Conservation (phyloP, 345 rosid genomes). For the Gossypium arboreum region DNA sequence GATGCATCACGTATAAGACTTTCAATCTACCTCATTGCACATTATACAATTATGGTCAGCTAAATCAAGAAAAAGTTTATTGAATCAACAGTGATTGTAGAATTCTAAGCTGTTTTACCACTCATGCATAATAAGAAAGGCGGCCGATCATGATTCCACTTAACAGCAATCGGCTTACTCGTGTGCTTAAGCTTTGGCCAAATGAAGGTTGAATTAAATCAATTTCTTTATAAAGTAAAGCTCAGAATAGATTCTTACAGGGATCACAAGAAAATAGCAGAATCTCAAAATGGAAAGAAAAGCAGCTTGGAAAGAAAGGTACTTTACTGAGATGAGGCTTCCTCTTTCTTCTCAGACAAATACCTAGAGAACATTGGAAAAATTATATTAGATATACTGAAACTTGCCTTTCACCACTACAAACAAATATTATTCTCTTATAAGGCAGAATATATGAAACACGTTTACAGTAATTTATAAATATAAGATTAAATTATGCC, state of each 20-base stretch:
- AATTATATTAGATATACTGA: background rate
- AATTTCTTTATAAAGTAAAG: background rate
- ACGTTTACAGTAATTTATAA: background rate
- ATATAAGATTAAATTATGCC: background rate
- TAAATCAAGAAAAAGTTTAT: background rate
- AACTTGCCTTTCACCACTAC: background rate
- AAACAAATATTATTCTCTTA: background rate
- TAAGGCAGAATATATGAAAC: background rate
- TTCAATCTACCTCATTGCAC: background rate
- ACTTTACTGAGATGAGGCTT: slow-evolving; percentile 30
- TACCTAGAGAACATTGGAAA: slow-evolving; percentile 26
- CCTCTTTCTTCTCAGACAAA: slow-evolving; percentile 40
- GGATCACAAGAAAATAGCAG: slow-evolving; percentile 12
- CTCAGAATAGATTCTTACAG: background rate
- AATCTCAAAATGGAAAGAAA: background rate
- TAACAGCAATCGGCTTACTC: background rate
- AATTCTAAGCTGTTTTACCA: background rate
- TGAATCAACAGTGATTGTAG: background rate
- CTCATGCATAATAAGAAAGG: background rate
- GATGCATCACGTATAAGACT: background rate
- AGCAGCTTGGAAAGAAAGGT: slow-evolving; percentile 2
- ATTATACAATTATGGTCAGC: background rate
- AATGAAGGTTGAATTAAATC: background rate
- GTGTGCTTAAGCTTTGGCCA: background rate
- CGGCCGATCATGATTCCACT: background rate